Evolutionary conservation across 305 asterid genomes (phyloP), one percentile per base, ranked within the genome.

Genomic region (Fraxinus nigra): DNA sequence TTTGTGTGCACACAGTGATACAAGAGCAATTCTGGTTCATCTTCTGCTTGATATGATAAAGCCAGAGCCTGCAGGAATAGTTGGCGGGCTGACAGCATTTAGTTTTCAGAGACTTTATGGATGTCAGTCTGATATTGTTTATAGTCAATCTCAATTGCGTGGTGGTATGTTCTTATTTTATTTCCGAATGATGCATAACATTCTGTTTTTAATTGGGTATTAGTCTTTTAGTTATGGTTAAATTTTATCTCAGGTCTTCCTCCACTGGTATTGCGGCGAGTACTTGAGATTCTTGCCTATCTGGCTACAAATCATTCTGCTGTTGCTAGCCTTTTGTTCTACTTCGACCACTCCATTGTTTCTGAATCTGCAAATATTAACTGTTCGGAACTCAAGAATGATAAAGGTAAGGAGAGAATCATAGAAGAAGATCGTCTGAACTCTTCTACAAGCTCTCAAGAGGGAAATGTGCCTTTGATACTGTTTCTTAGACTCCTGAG

Each of bases 281-380:
- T 90, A 51, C 94, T 97, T 11, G 99, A 97, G 92, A 92, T 92
- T 84, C 87, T 97, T 84, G 90, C 99, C 28, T 95, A 92, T 88
- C 91, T 97, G 79, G 97, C 99, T 43, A 91, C 96, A 74, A 95
- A 92, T 86, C 99, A 97, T 87, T 91, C 98, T 80, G 94, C 97
- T 80, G 98, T 97, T 81, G 89, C 99, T 81, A 86, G 90, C 86
- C 97, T 95, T 79, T 89, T 97, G 37, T 97, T 93, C 91, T 90
- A 92, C 91, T 95, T 95, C 87, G 98, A 92, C 80, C 89, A 86
- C 83, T 85, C 96, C 16, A 85, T 86, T 83, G 85, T 88, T 82
- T 87, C 92, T 56, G 97, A 93, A 75, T 85, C 85, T 87, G 83
- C 89, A 80, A 80, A 78, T 74, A 6, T 51, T 32, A 86, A 86